phyloP scores from a whole-genome alignment of 2,329 filamentous ascomycete species.

The Remersonia thermophila region DNA sequence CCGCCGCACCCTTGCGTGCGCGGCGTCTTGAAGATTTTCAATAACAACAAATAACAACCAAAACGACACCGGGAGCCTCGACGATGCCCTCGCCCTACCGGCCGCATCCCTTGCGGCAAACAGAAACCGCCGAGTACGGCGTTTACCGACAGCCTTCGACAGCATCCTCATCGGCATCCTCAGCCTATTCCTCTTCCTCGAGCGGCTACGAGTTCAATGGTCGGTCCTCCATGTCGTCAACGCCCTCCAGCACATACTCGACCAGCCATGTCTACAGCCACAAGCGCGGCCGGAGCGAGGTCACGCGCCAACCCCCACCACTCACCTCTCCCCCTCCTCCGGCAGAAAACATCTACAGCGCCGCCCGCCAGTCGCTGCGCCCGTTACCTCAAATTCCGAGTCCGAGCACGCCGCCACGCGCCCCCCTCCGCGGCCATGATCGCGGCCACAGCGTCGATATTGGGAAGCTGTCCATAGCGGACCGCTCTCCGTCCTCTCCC shows the following conservation, averaged over 20 bases:
- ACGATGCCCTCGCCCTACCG: slow-evolving; percentile 36
- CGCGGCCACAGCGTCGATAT: slow-evolving; percentile 56
- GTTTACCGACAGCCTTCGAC: slow-evolving; percentile 55
- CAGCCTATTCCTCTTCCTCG: slow-evolving; percentile 47
- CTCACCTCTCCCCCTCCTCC: slow-evolving; percentile 31
- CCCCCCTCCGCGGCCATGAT: slow-evolving; percentile 31
- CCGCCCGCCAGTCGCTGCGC: slow-evolving; percentile 63
- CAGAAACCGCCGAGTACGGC: slow-evolving; percentile 37
- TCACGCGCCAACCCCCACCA: slow-evolving; percentile 37
- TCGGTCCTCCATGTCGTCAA: slow-evolving; percentile 51
- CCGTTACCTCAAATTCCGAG: slow-evolving; percentile 56
- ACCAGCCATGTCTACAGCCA: slow-evolving; percentile 34
- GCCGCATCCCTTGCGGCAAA: slow-evolving; percentile 45
- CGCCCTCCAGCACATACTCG: slow-evolving; percentile 50
- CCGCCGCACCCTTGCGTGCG: slow-evolving; percentile 5
- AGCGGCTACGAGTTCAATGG: slow-evolving; percentile 43
- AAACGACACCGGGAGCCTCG: slow-evolving; percentile 12
- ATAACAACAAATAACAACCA: slow-evolving; percentile 16
- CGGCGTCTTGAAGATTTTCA: no score
- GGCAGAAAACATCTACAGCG: slow-evolving; percentile 56
- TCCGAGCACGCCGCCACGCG: slow-evolving; percentile 23
- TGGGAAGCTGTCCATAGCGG: slow-evolving; percentile 38
- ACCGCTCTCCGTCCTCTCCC: slow-evolving; percentile 28
- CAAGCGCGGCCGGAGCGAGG: slow-evolving; percentile 66
- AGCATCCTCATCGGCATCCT: slow-evolving; percentile 59